Percentiles rank a stretch among this genome's conserved stretches.
Evolutionary conservation across 495 filamentous ascomycete genomes (phyloP).

Genomic region (Penicillium taxi): DNA sequence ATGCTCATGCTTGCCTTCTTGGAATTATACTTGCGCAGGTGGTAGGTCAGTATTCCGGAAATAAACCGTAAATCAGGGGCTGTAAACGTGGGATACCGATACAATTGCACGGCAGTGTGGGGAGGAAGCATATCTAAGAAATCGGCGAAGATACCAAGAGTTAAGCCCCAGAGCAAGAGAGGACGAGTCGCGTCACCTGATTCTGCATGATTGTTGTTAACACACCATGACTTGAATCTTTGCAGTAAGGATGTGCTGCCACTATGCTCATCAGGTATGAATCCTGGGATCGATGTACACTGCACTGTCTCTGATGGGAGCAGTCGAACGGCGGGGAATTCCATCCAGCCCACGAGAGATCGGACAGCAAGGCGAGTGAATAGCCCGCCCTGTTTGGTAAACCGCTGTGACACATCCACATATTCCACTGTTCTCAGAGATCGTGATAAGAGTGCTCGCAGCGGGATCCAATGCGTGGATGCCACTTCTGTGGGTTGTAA

Average conservation of each 20-base stretch:
- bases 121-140: slow-evolving; percentile 64
- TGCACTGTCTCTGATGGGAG: slow-evolving; percentile 55
- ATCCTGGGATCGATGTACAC: slow-evolving; percentile 41
- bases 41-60: slow-evolving; percentile 53
- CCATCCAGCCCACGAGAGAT: slow-evolving; percentile 57
- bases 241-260: slow-evolving; percentile 14
- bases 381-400: slow-evolving; percentile 44
- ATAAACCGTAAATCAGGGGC: slow-evolving; percentile 53
- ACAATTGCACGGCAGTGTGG: slow-evolving; percentile 52
- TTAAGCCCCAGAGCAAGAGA: slow-evolving; percentile 69
- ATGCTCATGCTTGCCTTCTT: slow-evolving; percentile 31
- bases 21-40: slow-evolving; percentile 50
- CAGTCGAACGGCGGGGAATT: slow-evolving; percentile 61
- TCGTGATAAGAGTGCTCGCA: slow-evolving; percentile 56
- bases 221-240: slow-evolving; percentile 24
- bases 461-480: slow-evolving; percentile 69
- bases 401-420: slow-evolving; percentile 59
- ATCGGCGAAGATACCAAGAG: slow-evolving; percentile 63
- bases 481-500: slow-evolving; percentile 68
- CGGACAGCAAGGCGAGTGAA: slow-evolving; percentile 45
- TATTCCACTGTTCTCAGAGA: slow-evolving; percentile 53
- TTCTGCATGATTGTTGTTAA: slow-evolving; percentile 27
- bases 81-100: slow-evolving; percentile 70
- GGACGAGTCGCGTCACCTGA: slow-evolving; percentile 32
- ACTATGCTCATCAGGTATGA: slow-evolving; percentile 27